Conservation (phyloP, 2,329 filamentous ascomycete species). For the Helotiales sp. region DNA sequence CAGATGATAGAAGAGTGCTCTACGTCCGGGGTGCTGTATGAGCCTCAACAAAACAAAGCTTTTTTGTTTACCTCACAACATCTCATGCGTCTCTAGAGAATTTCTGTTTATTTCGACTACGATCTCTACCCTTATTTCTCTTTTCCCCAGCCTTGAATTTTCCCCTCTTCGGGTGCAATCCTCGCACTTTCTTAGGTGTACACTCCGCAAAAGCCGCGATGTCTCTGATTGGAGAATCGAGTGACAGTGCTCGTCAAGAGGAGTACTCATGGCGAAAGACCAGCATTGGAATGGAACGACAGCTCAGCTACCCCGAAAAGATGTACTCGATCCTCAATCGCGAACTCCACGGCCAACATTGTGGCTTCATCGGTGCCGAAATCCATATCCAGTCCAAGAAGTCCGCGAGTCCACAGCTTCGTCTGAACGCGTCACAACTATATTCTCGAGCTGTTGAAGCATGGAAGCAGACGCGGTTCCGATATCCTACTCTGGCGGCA, state of each 20-base stretch:
- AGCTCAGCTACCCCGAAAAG: slow-evolving; percentile 10
- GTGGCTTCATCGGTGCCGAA: slow-evolving; percentile 9
- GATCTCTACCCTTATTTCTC: no score
- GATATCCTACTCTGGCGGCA: slow-evolving; percentile 8
- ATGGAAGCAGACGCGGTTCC: slow-evolving; percentile 4
- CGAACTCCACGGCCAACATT: slow-evolving; percentile 13
- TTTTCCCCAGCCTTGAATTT: no score
- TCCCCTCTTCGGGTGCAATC: no score
- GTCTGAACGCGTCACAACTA: neutral
- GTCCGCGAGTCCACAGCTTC: neutral
- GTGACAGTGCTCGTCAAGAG: neutral
- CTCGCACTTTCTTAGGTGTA: no score
- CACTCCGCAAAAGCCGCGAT: no score
- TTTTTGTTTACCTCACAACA: no score
- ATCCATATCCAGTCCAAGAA: neutral
- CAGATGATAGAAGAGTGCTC: no score
- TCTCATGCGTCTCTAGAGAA: no score
- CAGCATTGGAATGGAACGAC: neutral
- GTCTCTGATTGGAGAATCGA: neutral
- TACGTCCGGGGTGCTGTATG: no score
- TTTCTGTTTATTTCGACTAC: no score
- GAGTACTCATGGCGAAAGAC: neutral
- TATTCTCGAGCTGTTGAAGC: slow-evolving; percentile 1
- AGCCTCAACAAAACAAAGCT: no score
- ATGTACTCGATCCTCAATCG: slow-evolving; percentile 13